Evolutionary conservation across 116 monocot genomes (phyloP).

Genomic region (Trichopus zeylanicus): DNA sequence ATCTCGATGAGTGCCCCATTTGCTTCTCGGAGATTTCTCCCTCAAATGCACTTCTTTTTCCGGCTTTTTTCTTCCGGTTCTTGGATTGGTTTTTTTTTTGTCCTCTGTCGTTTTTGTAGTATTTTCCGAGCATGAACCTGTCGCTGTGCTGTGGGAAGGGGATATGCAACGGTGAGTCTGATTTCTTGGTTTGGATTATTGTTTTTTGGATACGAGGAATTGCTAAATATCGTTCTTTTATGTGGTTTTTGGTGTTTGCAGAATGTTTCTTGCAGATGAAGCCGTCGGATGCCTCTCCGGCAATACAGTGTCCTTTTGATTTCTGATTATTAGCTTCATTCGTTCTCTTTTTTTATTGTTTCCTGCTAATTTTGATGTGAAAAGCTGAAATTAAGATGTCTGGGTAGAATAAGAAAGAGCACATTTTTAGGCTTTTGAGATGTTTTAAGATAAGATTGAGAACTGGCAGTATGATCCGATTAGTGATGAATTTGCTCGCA

Average conservation of each 20-base stretch:
- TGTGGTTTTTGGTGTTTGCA: slow-evolving; percentile 21
- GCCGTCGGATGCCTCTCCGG: slow-evolving; percentile 23
- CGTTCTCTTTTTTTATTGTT: no score
- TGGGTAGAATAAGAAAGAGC: background rate
- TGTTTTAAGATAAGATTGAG: no score
- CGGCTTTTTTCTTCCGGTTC: background rate
- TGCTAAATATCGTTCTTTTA: background rate
- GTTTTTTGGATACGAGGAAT: background rate
- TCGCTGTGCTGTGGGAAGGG: slow-evolving; percentile 58
- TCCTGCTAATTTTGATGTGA: background rate
- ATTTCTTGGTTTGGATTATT: background rate
- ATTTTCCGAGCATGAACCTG: slow-evolving; percentile 61
- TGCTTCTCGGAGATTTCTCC: slow-evolving; percentile 43
- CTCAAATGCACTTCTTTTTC: no score
- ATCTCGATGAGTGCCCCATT: slow-evolving; percentile 66
- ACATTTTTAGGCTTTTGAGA: no score
- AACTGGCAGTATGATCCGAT: no score
- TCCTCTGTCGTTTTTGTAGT: slow-evolving; percentile 25
- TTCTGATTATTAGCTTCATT: background rate
- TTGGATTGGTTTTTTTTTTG: background rate
- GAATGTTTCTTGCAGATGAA: slow-evolving; percentile 75
- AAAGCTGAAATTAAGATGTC: background rate
- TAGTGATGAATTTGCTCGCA: no score
- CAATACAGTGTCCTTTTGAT: slow-evolving; percentile 40
- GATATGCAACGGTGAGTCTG: slow-evolving; percentile 55